A percentile compares a stretch with the other conserved stretches of the same genome.
Conservation (phyloP, 2,329 filamentous ascomycete genomes). For the Xylaria digitata region DNA sequence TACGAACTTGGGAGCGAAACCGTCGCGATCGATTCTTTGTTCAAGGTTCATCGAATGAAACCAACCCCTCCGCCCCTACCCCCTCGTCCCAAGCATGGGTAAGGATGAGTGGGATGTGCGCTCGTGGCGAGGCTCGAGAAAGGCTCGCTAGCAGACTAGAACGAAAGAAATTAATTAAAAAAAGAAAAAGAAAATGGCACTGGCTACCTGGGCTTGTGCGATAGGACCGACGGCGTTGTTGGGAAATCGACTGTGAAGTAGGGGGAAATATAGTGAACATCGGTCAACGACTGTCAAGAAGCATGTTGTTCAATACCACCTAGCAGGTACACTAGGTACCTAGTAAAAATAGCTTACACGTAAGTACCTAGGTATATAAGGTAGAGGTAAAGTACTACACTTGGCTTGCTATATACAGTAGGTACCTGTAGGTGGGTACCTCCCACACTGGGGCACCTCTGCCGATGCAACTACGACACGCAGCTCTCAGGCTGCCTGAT, state of each 20-base stretch:
- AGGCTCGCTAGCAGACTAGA: neutral
- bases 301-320: no score
- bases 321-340: no score
- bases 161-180: no score
- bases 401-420: no score
- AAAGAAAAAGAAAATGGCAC: neutral
- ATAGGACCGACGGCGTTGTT: neutral
- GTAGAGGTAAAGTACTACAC: no score
- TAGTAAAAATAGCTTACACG: neutral
- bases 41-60: slow-evolving; percentile 16
- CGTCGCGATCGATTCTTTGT: slow-evolving; percentile 25
- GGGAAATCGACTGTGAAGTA: slow-evolving; percentile 1
- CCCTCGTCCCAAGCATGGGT: no score
- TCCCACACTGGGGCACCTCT: slow-evolving; percentile 7
- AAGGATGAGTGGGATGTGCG: neutral
- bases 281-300: no score
- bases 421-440: neutral
- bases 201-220: neutral
- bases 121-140: neutral
- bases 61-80: no score
- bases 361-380: no score
- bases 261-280: neutral
- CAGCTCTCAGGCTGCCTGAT: slow-evolving; percentile 49
- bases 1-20: neutral
- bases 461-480: slow-evolving; percentile 46